phyloP scores from a whole-genome alignment of 176 grass and related monocot genomes.

The Oryza rufipogon region DNA sequence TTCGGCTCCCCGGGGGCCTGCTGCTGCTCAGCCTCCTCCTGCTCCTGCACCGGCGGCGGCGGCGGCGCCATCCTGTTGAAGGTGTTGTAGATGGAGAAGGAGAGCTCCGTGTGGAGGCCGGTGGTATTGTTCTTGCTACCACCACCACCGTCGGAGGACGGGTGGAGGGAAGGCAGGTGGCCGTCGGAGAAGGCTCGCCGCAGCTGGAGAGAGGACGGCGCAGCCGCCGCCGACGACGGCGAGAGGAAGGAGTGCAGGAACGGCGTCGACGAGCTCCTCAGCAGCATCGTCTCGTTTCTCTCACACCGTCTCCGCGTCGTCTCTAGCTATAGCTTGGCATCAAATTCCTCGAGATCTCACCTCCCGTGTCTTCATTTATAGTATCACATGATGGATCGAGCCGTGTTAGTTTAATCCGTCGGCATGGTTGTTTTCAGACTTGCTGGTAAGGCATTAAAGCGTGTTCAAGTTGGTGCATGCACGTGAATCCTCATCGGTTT shows the following conservation, averaged over 20 bases:
- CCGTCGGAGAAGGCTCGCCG: constrained; percentile 63
- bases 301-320: neutral
- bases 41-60: neutral
- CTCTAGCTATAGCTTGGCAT: neutral
- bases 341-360: constrained; percentile 34
- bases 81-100: constrained; percentile 68
- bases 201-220: constrained; percentile 39
- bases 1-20: constrained; percentile 30
- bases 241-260: constrained; percentile 41
- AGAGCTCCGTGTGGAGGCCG: constrained; percentile 59
- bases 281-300: constrained; percentile 43
- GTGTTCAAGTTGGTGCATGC: constrained; percentile 10
- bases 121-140: neutral
- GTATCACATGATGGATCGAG: neutral
- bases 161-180: constrained; percentile 50
- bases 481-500: constrained; percentile 33
- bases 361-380: constrained; percentile 10
- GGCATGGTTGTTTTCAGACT: neutral
- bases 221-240: neutral
- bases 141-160: neutral
- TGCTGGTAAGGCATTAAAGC: neutral
- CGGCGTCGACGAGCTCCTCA: constrained; percentile 60
- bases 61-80: neutral
- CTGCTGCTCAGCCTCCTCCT: neutral
- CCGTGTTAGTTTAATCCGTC: neutral